phyloP scores from a whole-genome alignment of 2,329 filamentous ascomycete species.

The Trichoderma sp. region DNA sequence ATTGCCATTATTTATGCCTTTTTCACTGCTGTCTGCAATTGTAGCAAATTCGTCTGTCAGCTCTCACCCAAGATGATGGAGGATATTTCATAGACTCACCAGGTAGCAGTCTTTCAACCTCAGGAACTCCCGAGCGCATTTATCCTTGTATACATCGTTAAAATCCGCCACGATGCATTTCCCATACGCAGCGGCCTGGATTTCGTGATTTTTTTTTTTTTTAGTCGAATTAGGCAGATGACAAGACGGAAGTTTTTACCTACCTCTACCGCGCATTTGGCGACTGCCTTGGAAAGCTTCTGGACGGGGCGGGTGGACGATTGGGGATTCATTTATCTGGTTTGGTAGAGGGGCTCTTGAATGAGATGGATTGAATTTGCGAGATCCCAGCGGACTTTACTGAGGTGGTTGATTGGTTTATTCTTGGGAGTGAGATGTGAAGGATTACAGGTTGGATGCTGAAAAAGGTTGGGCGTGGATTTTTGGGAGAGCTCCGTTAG shows the following conservation, averaged over 20 bases:
- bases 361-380: not conserved
- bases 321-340: not conserved
- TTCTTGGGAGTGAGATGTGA: not conserved
- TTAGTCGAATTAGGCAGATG: not conserved
- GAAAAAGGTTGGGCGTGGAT: not conserved
- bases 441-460: not conserved
- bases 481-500: not conserved
- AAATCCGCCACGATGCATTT: conserved; percentile 91
- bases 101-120: conserved; percentile 77
- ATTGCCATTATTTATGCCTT: not conserved
- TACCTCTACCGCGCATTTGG: conserved; percentile 56
- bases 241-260: conserved; percentile 17
- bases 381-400: not conserved
- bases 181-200: conserved; percentile 77
- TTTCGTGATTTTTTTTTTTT: not conserved
- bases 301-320: conserved; percentile 46
- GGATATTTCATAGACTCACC: not conserved
- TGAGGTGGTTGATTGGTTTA: not conserved
- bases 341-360: not conserved
- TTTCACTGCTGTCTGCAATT: conserved; percentile 4
- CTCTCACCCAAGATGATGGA: not conserved
- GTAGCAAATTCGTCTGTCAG: not conserved
- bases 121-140: conserved; percentile 83
- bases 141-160: conserved; percentile 84
- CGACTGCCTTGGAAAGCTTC: conserved; percentile 52